Evolutionary conservation across 805 yeast species (phyloP).

Genomic region (Candida germanica): DNA sequence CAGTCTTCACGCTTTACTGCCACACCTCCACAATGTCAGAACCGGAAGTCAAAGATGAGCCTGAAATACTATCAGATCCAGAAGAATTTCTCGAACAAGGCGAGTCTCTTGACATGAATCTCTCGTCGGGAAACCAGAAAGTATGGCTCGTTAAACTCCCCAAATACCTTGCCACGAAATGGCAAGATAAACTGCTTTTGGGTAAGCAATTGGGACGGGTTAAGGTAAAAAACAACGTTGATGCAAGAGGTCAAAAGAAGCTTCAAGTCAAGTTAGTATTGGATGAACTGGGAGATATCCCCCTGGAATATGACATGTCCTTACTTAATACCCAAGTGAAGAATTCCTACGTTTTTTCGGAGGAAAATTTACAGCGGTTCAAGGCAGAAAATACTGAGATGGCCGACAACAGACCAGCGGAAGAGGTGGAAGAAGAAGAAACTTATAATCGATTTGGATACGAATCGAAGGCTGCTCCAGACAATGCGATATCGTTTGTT

Average conservation of each 20-base stretch:
- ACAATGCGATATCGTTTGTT: conserved; percentile 62
- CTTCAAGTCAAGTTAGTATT: conserved; percentile 56
- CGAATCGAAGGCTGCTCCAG: conserved; percentile 32
- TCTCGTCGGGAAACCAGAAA: conserved; percentile 59
- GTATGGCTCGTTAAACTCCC: conserved; percentile 94
- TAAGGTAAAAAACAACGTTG: conserved; percentile 55
- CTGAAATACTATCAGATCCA: conserved; percentile 39
- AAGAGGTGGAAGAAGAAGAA: conserved; percentile 10
- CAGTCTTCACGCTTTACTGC: too few species aligned
- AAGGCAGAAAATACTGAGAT: conserved; percentile 35
- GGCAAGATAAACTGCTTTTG: conserved; percentile 60
- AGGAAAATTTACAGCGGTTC: conserved; percentile 68
- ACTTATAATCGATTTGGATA: conserved; percentile 12
- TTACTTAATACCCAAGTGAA: conserved; percentile 76
- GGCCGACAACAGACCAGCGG: conserved; percentile 11
- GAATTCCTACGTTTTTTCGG: conserved; percentile 85
- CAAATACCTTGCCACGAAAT: conserved; percentile 74
- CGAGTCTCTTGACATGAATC: conserved; percentile 77
- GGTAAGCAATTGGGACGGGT: conserved; percentile 83
- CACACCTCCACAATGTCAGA: too few species aligned
- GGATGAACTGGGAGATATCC: conserved; percentile 48
- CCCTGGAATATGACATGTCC: conserved; percentile 79
- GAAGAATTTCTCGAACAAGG: conserved; percentile 48
- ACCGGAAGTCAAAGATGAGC: too few species aligned
- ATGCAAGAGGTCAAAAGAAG: conserved; percentile 21